These are phyloP conservation scores for Lagenidium sp. DNA, from an alignment of 352 stramenopile species.

Conservation along the genomic window DNA sequence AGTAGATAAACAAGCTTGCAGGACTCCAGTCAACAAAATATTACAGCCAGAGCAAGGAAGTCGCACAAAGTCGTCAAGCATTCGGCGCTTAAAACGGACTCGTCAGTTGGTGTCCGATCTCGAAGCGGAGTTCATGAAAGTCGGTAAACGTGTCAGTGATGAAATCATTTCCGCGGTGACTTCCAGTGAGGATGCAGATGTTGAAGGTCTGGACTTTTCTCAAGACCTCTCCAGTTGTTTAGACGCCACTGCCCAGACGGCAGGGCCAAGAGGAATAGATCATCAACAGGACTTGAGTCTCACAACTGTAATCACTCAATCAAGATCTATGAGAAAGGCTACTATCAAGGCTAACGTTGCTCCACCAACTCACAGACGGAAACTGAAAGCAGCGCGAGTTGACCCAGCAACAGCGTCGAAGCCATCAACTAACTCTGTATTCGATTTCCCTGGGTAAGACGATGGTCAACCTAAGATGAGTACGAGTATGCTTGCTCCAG, in stretches of 20 bases:
- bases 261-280: too few relatives aligned
- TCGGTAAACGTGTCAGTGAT: constrained; percentile 6
- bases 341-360: background rate
- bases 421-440: too few relatives aligned
- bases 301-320: background rate
- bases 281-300: background rate
- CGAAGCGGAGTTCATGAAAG: constrained; percentile 13
- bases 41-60: too few relatives aligned
- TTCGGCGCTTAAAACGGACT: constrained; percentile 7
- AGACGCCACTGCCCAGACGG: too few relatives aligned
- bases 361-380: constrained; percentile 8
- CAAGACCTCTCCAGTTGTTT: constrained; percentile 5
- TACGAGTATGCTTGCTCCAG: constrained; percentile 17
- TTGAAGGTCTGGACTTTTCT: constrained; percentile 3
- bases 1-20: too few relatives aligned
- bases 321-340: too few relatives aligned
- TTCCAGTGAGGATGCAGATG: constrained; percentile 4
- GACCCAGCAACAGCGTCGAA: background rate
- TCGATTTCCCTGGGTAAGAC: constrained; percentile 40
- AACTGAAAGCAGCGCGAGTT: constrained; percentile 5
- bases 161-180: constrained; percentile 5
- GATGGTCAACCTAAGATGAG: too few relatives aligned
- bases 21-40: too few relatives aligned
- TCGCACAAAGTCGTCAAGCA: background rate
- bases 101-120: constrained; percentile 9